Evolutionary conservation across 2,329 filamentous ascomycete genomes (phyloP).

Genomic region (Alternaria burnsii): DNA sequence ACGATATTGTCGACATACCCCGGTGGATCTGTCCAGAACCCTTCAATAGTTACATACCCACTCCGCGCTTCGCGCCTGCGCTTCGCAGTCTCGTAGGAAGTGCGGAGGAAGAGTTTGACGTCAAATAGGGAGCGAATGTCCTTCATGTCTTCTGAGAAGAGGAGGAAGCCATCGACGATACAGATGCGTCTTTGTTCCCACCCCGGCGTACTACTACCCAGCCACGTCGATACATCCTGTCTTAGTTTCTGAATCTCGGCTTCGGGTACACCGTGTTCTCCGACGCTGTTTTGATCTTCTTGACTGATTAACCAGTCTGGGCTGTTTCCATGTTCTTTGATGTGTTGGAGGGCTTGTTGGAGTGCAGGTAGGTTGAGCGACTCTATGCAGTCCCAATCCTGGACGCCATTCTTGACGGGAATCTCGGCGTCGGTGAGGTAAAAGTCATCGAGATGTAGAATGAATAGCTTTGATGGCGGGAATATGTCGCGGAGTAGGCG

Average conservation of each 20-base stretch:
- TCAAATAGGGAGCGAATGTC: constrained; percentile 69
- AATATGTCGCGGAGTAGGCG: constrained; percentile 85
- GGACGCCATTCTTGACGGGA: constrained; percentile 61
- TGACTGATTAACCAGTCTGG: constrained; percentile 60
- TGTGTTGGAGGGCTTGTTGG: constrained; percentile 71
- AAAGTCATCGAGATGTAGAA: constrained; percentile 96
- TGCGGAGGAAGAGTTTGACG: constrained; percentile 79
- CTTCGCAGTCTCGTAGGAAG: constrained; percentile 68
- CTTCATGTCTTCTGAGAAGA: constrained; percentile 71
- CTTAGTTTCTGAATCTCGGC: constrained; percentile 51
- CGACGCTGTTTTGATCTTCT: constrained; percentile 66
- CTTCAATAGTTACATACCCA: constrained; percentile 80
- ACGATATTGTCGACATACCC: constrained; percentile 94
- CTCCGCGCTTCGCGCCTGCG: constrained; percentile 71
- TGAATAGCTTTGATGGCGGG: constrained; percentile 67
- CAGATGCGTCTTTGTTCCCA: constrained; percentile 55
- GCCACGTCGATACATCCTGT: constrained; percentile 19
- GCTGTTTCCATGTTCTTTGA: constrained; percentile 72
- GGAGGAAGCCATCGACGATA: constrained; percentile 87
- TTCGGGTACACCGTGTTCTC: constrained; percentile 48
- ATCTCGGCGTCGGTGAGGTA: constrained; percentile 81
- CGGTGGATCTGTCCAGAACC: constrained; percentile 94
- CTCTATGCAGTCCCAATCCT: constrained; percentile 92
- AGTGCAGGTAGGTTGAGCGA: constrained; percentile 77
- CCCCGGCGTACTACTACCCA: constrained; percentile 12